Conservation (phyloP, 2,329 filamentous ascomycete species). For the Cephalotrichum gorgonifer region DNA sequence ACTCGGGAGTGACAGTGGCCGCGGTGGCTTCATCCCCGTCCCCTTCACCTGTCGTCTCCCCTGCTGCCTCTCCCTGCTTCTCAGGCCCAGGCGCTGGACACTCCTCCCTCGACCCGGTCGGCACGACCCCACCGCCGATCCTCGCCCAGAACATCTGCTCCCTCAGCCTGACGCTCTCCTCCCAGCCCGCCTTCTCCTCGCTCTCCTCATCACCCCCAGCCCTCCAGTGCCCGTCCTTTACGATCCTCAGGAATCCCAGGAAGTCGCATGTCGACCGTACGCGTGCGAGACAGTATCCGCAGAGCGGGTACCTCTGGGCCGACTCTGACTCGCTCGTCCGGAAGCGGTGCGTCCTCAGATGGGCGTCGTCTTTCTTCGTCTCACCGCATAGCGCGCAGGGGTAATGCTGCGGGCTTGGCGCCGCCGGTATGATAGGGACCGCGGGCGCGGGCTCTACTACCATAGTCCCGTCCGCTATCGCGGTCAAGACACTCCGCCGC, state of each 20-base stretch:
- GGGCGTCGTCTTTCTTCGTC: constrained; percentile 55
- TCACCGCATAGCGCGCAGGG: constrained; percentile 89
- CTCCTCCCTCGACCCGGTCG: constrained; percentile 27
- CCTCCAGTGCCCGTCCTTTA: constrained; percentile 87
- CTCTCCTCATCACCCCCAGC: constrained; percentile 59
- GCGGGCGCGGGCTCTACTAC: constrained; percentile 80
- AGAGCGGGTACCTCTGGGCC: constrained; percentile 82
- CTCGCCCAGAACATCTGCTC: constrained; percentile 98
- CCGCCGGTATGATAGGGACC: constrained; percentile 35
- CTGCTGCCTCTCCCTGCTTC: not conserved
- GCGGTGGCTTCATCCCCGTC: too few species aligned
- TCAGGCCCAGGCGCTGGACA: constrained; percentile 9
- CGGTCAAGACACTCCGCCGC: constrained; percentile 70
- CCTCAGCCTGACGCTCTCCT: constrained; percentile 79
- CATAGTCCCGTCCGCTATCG: constrained; percentile 75
- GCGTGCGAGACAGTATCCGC: constrained; percentile 74
- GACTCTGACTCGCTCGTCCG: constrained; percentile 77
- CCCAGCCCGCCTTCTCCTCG: constrained; percentile 83
- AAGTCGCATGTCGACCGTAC: constrained; percentile 88
- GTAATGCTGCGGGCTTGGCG: constrained; percentile 44
- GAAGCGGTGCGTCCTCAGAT: constrained; percentile 78
- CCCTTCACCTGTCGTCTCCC: not conserved
- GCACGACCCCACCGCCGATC: constrained; percentile 83
- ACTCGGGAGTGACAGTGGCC: too few species aligned
- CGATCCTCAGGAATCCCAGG: constrained; percentile 78